Percentiles rank a stretch among this genome's conserved stretches.
Conservation (phyloP, 1,284 basidiomycete species). For the Ustilago tritici region DNA sequence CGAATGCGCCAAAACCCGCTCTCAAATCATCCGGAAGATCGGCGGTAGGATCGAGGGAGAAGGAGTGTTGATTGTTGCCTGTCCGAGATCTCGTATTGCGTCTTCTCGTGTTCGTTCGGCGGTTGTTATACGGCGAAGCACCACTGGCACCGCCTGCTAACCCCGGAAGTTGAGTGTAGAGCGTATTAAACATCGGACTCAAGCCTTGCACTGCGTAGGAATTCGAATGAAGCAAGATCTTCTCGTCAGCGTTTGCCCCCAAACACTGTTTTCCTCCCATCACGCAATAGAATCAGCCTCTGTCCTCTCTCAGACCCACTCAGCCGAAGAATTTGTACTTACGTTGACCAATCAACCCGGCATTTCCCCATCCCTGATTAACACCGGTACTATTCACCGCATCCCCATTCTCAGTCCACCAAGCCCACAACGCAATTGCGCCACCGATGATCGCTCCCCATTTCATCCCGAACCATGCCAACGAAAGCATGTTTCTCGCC, state of each 20-base stretch:
- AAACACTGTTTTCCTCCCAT: conserved; percentile 18
- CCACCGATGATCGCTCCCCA: conserved; percentile 58
- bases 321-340: conserved; percentile 8
- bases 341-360: conserved; percentile 43
- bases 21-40: conserved; percentile 33
- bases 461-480: conserved; percentile 59
- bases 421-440: conserved; percentile 56
- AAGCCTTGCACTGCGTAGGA: conserved; percentile 29
- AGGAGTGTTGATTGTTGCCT: conserved; percentile 21
- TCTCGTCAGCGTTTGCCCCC: conserved; percentile 27
- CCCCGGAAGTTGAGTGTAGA: conserved; percentile 44
- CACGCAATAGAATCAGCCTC: neutral
- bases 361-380: conserved; percentile 18
- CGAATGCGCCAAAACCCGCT: conserved; percentile 37
- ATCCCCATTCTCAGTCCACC: conserved; percentile 54
- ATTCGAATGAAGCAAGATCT: neutral
- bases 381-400: conserved; percentile 47
- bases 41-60: conserved; percentile 19
- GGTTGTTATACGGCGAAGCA: conserved; percentile 13
- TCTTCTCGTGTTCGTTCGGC: conserved; percentile 21
- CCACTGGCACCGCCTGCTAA: conserved; percentile 3
- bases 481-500: conserved; percentile 39
- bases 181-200: conserved; percentile 39
- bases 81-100: conserved; percentile 6
- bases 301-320: neutral